Base-by-base conservation (phyloP, 768 basidiomycete genomes). In the Tremella yokohamensis region DNA sequence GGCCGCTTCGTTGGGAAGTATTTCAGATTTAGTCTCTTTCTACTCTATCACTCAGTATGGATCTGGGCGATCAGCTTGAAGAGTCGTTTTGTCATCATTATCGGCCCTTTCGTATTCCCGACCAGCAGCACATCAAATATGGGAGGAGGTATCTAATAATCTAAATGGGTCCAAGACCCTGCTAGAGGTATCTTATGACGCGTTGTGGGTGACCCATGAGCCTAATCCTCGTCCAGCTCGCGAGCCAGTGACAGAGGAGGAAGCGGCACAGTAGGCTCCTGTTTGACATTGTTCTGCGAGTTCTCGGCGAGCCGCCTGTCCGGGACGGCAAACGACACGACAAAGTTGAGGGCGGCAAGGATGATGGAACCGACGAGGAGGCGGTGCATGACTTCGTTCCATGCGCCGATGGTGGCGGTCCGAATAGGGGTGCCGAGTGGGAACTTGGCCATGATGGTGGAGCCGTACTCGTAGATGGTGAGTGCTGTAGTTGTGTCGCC, bases 241-340 rank as follows among this genome's bases (percentile, higher is more conserved):
- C 42, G 42, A 16, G 42, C 42, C 7, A 45, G n/a, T 15, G 42
- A 45, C 7, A 50, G 49, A 8, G 49, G 49, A 22, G 25, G 20
- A n/a, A 50, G 25, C 49, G 49, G 49, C 6, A 22, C 20, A 8
- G 25, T n/a, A 7, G 49, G 19, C 26, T 50, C 49, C 9, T 16
- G 20, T n/a, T 20, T 22, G 20, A 50, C 49, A n/a, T 50, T 50
- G 25, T 50, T 50, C 49, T 50, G 49, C 26, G 19, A 22, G 49
- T 50, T 24, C 19, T 50, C 20, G 20, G 49, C 19, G 4, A 50
- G 25, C n/a, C 26, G 15, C 8, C 49, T 7, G 25, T 50, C 49
- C 15, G 49, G 49, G 3, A 50, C 19, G 49, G 20, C 6, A 8
- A 50, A 20, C 4, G 20, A 50, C 20, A 29, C 49, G 20, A 50